Evolutionary conservation across 2,329 filamentous ascomycete genomes (phyloP).

Genomic region (Alternaria brassicicola): DNA sequence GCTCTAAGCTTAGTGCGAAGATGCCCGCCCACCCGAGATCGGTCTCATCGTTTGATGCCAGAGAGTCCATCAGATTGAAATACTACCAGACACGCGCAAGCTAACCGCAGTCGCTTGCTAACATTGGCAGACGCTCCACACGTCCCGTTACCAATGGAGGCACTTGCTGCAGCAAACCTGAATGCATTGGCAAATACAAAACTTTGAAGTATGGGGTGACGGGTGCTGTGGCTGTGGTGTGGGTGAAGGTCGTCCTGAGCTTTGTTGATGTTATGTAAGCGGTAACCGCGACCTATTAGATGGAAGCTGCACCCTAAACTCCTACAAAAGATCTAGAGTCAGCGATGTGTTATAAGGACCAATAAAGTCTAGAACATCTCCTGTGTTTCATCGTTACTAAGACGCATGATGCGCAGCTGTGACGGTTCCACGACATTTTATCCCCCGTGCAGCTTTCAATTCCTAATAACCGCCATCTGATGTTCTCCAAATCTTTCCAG

Average conservation of each 20-base stretch:
- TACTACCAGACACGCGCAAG: constrained; percentile 4
- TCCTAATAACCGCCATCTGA: neutral
- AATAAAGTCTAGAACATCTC: neutral
- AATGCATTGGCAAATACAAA: neutral
- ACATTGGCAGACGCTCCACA: neutral
- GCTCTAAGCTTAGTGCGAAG: constrained; percentile 14
- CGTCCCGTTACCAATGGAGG: neutral
- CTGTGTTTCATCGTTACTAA: neutral
- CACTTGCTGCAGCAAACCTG: constrained; percentile 1
- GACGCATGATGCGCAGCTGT: neutral
- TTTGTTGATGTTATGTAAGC: constrained; percentile 1
- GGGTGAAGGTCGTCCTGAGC: neutral
- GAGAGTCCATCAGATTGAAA: constrained; percentile 9
- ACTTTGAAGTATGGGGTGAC: neutral
- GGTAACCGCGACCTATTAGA: neutral
- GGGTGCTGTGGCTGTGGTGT: neutral
- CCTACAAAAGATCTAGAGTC: neutral
- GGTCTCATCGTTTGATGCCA: constrained; percentile 5
- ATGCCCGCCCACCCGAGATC: constrained; percentile 1
- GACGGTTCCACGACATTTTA: neutral
- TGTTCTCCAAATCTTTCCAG: neutral
- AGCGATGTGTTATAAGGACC: neutral
- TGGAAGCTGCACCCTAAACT: neutral
- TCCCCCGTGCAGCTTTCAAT: neutral
- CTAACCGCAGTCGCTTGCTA: constrained; percentile 13